A percentile compares a stretch with the other conserved stretches of the same genome.
Conservation (phyloP, 306 rosid genomes). For the Quercus dentata region DNA sequence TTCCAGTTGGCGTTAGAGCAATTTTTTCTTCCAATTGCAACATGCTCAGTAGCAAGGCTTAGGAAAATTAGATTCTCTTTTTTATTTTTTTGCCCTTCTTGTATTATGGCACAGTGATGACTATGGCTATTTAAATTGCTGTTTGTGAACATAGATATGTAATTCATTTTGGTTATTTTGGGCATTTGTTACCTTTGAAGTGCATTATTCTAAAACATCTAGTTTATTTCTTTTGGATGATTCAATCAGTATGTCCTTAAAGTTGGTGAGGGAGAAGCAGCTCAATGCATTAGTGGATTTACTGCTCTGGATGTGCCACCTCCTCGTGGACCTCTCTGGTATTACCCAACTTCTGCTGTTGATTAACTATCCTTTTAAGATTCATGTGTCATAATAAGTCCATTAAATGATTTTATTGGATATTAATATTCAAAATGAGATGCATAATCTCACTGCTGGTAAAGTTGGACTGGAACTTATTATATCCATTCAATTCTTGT, state of each 20-base stretch:
- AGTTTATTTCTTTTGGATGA: not conserved
- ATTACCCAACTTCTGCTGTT: not conserved
- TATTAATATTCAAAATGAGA: not conserved
- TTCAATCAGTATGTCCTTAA: constrained; percentile 53
- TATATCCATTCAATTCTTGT: not conserved
- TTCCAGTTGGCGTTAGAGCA: not conserved
- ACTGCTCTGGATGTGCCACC: constrained; percentile 62
- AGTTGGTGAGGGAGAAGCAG: constrained; percentile 50
- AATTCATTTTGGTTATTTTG: not conserved
- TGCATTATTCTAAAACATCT: not conserved
- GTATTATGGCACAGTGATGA: not conserved
- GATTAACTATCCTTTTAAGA: not conserved
- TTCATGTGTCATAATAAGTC: not conserved
- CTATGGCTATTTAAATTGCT: not conserved
- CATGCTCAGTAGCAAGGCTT: not conserved
- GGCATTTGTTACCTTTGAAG: not conserved
- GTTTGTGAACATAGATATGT: not conserved
- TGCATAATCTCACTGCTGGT: not conserved
- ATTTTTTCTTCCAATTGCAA: not conserved
- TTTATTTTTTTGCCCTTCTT: not conserved
- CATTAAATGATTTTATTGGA: not conserved
- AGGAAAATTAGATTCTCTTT: not conserved
- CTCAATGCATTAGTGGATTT: constrained; percentile 68
- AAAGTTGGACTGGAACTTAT: not conserved
- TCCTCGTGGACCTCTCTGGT: constrained; percentile 76